Base-by-base conservation (phyloP, 345 rosid genomes). In the Leavenworthia alabamica region DNA sequence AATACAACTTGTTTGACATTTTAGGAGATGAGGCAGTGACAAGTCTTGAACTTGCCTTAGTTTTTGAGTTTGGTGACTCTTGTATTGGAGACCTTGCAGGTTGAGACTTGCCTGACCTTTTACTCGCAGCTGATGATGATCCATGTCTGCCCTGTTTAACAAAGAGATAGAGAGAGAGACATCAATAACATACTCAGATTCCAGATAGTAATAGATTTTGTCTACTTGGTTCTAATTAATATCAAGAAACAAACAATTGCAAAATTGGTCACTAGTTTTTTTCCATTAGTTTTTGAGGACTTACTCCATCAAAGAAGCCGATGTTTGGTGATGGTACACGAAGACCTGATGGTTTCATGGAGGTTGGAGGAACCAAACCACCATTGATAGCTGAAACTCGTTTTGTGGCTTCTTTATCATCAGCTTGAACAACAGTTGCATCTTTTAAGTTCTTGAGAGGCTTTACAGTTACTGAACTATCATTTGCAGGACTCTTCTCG, bases 231-330 rank as follows among this genome's bases (percentile, higher is more conserved):
- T 16, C 16, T 50, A 47, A 37, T 28, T 50, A 47, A 37, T 28
- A 7, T 19, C 19, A 13, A 27, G 31, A 9, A 47, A 28, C 41
- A 19, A 27, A 27, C 8, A 10, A 7, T 3, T 15, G 23, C 60
- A 59, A 41, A 40, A 3, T 11, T 57, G 49, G 22, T 66, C 28
- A 40, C 0, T 69, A 48, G 17, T 12, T 12, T 8, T 15, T 15
- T 45, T n/a, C n/a, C 47, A 16, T 52, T 17, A 6, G 35, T 54
- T 56, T 56, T 44, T 33, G 45, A 66, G 35, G 69, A 75, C 95
- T 76, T 37, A 90, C 97, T 85, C 96, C 99, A 76, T 94, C 97
- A 76, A 94, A 94, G 79, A 83, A 94, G 43, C 97, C 99, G 59
- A 90, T 78, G 67, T 93, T 90, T 56, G 97, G 97, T 52, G 93